These are phyloP conservation scores for Triangularia verruculosa DNA, from an alignment of 2,329 filamentous ascomycete species.

Conservation along the genomic window DNA sequence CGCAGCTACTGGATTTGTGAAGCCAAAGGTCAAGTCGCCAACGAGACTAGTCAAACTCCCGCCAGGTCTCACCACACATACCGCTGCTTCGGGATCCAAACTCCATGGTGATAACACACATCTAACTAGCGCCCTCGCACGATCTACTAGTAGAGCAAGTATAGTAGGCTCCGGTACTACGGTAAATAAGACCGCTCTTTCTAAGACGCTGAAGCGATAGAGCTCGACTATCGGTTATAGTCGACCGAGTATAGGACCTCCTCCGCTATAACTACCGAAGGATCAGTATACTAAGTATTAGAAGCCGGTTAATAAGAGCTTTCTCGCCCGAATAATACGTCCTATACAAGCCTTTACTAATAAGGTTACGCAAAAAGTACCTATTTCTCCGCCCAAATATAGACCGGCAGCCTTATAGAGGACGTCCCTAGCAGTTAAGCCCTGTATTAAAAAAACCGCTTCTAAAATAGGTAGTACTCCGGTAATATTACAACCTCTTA, in stretches of 20 bases:
- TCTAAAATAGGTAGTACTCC: slow-evolving; percentile 9
- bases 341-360: slow-evolving; percentile 68
- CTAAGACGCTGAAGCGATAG: slow-evolving; percentile 42
- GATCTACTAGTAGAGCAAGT: slow-evolving; percentile 48
- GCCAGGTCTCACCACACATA: slow-evolving; percentile 65
- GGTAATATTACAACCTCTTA: neutral
- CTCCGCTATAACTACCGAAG: slow-evolving; percentile 55
- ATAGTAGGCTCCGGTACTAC: slow-evolving; percentile 30
- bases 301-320: slow-evolving; percentile 62
- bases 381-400: slow-evolving; percentile 49
- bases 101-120: slow-evolving; percentile 31
- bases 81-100: slow-evolving; percentile 66
- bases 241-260: slow-evolving; percentile 55
- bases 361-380: slow-evolving; percentile 63
- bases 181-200: slow-evolving; percentile 25
- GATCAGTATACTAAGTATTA: slow-evolving; percentile 48
- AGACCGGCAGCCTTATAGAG: slow-evolving; percentile 24
- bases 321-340: slow-evolving; percentile 78
- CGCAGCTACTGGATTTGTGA: slow-evolving; percentile 45
- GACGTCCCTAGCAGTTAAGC: slow-evolving; percentile 18
- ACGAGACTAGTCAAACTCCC: slow-evolving; percentile 67
- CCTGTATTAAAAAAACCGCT: slow-evolving; percentile 13
- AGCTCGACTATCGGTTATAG: slow-evolving; percentile 44
- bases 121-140: slow-evolving; percentile 41
- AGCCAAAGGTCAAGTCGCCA: slow-evolving; percentile 64